phyloP scores from a whole-genome alignment of 2,329 filamentous ascomycete genomes.

The Trichoderma lentiforme region DNA sequence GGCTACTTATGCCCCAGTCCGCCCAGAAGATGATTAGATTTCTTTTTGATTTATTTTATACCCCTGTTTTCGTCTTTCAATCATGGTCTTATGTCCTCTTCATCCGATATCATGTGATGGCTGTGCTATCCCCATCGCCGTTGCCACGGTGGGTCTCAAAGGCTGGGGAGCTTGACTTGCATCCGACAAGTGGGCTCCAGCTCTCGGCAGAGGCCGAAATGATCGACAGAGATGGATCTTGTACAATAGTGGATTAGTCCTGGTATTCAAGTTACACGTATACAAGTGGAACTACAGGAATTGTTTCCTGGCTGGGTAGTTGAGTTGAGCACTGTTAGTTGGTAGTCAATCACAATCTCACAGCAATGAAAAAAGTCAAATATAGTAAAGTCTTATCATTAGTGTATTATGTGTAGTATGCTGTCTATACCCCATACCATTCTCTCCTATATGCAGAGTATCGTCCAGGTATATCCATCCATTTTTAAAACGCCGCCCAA shows the following conservation, averaged over 20 bases:
- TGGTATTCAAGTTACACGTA: neutral
- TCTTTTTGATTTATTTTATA: neutral
- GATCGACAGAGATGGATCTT: neutral
- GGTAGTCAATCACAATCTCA: neutral
- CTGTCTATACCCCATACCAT: neutral
- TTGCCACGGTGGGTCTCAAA: neutral
- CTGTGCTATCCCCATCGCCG: neutral
- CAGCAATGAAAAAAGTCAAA: neutral
- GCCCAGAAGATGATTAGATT: neutral
- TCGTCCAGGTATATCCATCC: neutral
- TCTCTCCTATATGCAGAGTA: neutral
- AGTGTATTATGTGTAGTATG: neutral
- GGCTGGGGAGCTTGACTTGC: neutral
- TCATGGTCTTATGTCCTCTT: neutral
- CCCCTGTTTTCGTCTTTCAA: neutral
- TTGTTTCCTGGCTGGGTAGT: neutral
- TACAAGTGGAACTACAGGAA: neutral
- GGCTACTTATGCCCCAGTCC: neutral
- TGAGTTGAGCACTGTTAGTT: neutral
- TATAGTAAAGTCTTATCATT: neutral
- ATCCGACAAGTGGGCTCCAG: neutral
- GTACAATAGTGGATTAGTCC: neutral
- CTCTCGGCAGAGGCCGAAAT: neutral
- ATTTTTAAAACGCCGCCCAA: slow-evolving; percentile 3
- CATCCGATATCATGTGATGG: neutral